A percentile compares a stretch with the other conserved stretches of the same genome.
Conservation (phyloP, 768 basidiomycete species). For the Lactarius quietus region DNA sequence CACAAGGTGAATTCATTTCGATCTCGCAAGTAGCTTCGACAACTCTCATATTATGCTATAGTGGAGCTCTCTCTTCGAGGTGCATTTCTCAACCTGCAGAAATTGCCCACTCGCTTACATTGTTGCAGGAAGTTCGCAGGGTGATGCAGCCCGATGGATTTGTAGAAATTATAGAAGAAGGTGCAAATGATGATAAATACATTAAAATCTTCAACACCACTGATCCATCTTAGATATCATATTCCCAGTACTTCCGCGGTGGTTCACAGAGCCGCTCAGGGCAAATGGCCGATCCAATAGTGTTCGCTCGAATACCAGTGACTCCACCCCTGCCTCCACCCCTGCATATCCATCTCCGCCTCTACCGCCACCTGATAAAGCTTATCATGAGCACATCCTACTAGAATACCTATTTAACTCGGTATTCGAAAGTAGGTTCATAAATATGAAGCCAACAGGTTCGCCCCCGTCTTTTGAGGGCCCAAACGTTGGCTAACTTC, state of each 20-base stretch:
- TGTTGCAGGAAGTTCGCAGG: conserved; percentile 61
- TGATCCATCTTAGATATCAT: conserved; percentile 50
- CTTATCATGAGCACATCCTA: conserved; percentile 22
- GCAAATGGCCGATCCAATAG: conserved; percentile 27
- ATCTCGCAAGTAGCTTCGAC: conserved; percentile 28
- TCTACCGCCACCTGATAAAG: conserved; percentile 13
- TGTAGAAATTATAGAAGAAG: conserved; percentile 71
- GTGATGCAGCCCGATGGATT: conserved; percentile 66
- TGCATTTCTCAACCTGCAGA: conserved; percentile 1
- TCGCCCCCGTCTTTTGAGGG: background rate
- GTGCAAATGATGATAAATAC: conserved; percentile 35
- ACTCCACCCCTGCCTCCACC: background rate
- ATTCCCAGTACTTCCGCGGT: conserved; percentile 71
- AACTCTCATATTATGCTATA: conserved; percentile 46
- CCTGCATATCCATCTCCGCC: conserved; percentile 10
- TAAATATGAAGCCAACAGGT: conserved; percentile 28
- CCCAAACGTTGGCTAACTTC: conserved; percentile 1
- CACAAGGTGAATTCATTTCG: conserved; percentile 26
- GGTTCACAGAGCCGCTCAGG: conserved; percentile 73
- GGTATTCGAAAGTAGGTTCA: conserved; percentile 28
- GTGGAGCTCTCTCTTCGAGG: conserved; percentile 20
- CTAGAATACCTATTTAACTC: conserved; percentile 27
- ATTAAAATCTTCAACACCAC: background rate
- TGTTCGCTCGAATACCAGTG: conserved; percentile 6
- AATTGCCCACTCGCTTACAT: conserved; percentile 29